Percentiles rank a stretch among this genome's conserved stretches.
phyloP scores from a whole-genome alignment of 495 filamentous ascomycete genomes.

The Talaromyces stipitatus region DNA sequence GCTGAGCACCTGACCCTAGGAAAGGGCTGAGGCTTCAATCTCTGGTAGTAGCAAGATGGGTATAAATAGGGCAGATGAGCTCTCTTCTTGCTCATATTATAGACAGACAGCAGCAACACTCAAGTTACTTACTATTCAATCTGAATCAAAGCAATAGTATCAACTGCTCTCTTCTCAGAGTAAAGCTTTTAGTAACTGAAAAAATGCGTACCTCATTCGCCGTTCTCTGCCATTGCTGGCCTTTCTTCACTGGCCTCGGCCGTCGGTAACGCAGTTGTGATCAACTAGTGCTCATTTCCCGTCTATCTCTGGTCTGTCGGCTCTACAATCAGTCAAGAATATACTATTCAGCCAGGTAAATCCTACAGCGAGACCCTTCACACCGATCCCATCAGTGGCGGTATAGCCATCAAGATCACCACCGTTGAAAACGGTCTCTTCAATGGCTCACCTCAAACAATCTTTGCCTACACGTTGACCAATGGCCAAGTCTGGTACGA shows the following conservation, averaged over 20 bases:
- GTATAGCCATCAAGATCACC: constrained; percentile 50
- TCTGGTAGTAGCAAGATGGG: neutral
- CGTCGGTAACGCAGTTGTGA: constrained; percentile 42
- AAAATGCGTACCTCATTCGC: constrained; percentile 25
- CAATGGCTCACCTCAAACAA: constrained; percentile 43
- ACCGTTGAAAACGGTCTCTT: constrained; percentile 40
- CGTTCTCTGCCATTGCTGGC: constrained; percentile 16
- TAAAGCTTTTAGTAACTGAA: neutral
- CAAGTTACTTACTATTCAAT: neutral
- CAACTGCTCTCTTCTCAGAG: neutral
- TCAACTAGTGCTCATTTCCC: constrained; percentile 39
- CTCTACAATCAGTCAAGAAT: constrained; percentile 26
- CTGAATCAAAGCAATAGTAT: neutral
- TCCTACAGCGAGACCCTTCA: constrained; percentile 33
- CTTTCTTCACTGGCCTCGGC: constrained; percentile 29
- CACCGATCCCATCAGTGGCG: constrained; percentile 43
- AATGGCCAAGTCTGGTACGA: constrained; percentile 47
- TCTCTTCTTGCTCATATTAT: neutral
- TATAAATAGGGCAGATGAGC: neutral
- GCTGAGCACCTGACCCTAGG: too few species aligned
- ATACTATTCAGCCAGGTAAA: constrained; percentile 29
- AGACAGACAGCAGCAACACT: neutral
- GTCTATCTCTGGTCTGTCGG: constrained; percentile 54
- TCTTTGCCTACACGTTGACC: constrained; percentile 48
- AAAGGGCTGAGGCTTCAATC: too few species aligned